These are phyloP conservation scores for Leccinum pachyderme DNA, from an alignment of 1,284 basidiomycete species.

Conservation along the genomic window DNA sequence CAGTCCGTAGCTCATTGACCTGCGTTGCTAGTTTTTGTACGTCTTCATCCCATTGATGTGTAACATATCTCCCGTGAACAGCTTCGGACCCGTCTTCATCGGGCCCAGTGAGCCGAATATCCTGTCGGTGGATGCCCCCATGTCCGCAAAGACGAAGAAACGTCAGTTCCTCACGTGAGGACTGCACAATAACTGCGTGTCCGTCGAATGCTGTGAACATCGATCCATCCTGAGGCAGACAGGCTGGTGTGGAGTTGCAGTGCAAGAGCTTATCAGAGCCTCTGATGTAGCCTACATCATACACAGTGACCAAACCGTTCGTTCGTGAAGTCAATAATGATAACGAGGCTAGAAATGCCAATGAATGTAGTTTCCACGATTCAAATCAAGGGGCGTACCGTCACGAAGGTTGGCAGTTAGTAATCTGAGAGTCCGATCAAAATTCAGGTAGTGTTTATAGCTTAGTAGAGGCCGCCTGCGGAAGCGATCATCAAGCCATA, in stretches of 20 bases:
- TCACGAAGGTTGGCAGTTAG: slow-evolving; percentile 38
- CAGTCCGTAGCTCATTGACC: slow-evolving; percentile 29
- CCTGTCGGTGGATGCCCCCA: slow-evolving; percentile 47
- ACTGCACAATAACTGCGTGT: slow-evolving; percentile 42
- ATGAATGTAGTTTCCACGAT: slow-evolving; percentile 5
- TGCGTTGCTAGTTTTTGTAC: slow-evolving; percentile 39
- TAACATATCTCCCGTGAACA: slow-evolving; percentile 4
- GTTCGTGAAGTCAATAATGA: slow-evolving; percentile 57
- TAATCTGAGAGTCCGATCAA: slow-evolving; percentile 54
- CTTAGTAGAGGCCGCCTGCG: slow-evolving; percentile 54
- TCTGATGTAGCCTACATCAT: slow-evolving; percentile 48
- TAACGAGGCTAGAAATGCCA: slow-evolving; percentile 34
- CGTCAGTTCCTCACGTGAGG: slow-evolving; percentile 33
- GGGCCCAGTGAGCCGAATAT: slow-evolving; percentile 33
- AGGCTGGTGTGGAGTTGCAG: slow-evolving; percentile 45
- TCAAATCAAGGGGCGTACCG: slow-evolving; percentile 33
- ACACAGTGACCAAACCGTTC: slow-evolving; percentile 58
- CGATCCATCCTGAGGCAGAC: slow-evolving; percentile 36
- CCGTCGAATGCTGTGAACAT: slow-evolving; percentile 40
- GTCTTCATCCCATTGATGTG: slow-evolving; percentile 41
- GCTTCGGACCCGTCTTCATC: slow-evolving; percentile 3
- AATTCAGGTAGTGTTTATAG: slow-evolving; percentile 58
- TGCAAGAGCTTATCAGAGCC: slow-evolving; percentile 41
- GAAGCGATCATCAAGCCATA: slow-evolving; percentile 68
- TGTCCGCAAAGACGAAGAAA: slow-evolving; percentile 48